These are phyloP conservation scores for Mrakia gelida DNA, from an alignment of 768 basidiomycete genomes.

Conservation along the genomic window DNA sequence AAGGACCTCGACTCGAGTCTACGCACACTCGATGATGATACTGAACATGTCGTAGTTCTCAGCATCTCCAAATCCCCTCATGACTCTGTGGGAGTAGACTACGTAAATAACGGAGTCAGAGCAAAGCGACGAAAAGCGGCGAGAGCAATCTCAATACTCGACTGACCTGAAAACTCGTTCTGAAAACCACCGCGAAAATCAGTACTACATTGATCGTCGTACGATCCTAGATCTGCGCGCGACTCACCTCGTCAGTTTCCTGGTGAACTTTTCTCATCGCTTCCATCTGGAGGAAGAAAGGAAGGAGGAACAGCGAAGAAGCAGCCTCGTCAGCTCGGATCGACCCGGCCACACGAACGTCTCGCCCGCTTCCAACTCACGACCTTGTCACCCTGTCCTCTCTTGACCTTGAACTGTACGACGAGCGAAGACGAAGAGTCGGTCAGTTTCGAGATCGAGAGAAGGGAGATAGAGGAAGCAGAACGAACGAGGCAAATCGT, in stretches of 20 bases:
- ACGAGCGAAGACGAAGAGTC: not conserved
- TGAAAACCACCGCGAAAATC: too few relatives aligned
- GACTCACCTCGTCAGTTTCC: not conserved
- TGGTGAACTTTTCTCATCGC: not conserved
- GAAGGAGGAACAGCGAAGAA: not conserved
- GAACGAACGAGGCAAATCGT: too few relatives aligned
- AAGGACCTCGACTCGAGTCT: not conserved
- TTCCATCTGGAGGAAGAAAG: not conserved
- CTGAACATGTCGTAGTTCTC: not conserved
- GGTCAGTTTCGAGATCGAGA: not conserved
- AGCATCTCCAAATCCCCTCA: not conserved
- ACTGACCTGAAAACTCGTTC: not conserved
- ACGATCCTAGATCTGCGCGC: too few relatives aligned
- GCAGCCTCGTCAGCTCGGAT: not conserved
- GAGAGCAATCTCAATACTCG: not conserved
- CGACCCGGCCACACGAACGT: not conserved
- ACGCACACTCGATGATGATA: not conserved
- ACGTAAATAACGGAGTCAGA: not conserved
- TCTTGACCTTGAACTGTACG: not conserved
- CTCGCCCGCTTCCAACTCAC: not conserved
- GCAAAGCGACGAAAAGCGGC: not conserved
- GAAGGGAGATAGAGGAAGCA: not conserved
- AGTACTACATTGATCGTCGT: too few relatives aligned
- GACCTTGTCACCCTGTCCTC: not conserved
- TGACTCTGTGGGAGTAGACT: slow-evolving; percentile 1